phyloP scores from a whole-genome alignment of 2,329 filamentous ascomycete genomes.

The Ceratocystiopsis brevicomis region DNA sequence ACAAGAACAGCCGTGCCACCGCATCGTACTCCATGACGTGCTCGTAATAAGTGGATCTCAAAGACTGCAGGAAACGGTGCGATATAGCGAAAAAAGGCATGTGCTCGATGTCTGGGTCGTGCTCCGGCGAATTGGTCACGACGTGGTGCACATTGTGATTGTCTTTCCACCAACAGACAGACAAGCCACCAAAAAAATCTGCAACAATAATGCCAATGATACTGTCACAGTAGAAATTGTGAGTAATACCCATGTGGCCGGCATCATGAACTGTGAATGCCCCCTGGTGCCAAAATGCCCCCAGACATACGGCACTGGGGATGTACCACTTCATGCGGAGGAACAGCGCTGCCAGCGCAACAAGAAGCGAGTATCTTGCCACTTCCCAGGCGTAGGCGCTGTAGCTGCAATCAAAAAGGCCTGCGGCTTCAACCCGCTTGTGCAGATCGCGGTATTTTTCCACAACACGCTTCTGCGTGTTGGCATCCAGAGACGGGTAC shows the following conservation, averaged over 20 bases:
- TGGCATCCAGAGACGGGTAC: slow-evolving; percentile 60
- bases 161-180: slow-evolving; percentile 90
- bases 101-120: slow-evolving; percentile 88
- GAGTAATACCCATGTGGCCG: slow-evolving; percentile 93
- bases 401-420: slow-evolving; percentile 74
- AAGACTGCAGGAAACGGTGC: slow-evolving; percentile 54
- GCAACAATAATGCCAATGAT: slow-evolving; percentile 79
- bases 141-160: slow-evolving; percentile 96
- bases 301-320: slow-evolving; percentile 55
- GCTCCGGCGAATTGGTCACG: slow-evolving; percentile 84
- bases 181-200: slow-evolving; percentile 75
- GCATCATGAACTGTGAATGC: slow-evolving; percentile 90
- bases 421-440: slow-evolving; percentile 49
- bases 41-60: slow-evolving; percentile 71
- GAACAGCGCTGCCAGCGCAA: slow-evolving; percentile 39
- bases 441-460: slow-evolving; percentile 66
- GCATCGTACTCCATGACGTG: slow-evolving; percentile 61
- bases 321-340: slow-evolving; percentile 47
- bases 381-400: slow-evolving; percentile 57
- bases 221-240: slow-evolving; percentile 66
- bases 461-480: slow-evolving; percentile 58
- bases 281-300: slow-evolving; percentile 82
- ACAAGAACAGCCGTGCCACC: slow-evolving; percentile 49
- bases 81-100: slow-evolving; percentile 78
- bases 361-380: slow-evolving; percentile 51